Evolutionary conservation across 768 basidiomycete genomes (phyloP), one percentile per base, ranked within the genome.

Genomic region (Serendipita sp.): DNA sequence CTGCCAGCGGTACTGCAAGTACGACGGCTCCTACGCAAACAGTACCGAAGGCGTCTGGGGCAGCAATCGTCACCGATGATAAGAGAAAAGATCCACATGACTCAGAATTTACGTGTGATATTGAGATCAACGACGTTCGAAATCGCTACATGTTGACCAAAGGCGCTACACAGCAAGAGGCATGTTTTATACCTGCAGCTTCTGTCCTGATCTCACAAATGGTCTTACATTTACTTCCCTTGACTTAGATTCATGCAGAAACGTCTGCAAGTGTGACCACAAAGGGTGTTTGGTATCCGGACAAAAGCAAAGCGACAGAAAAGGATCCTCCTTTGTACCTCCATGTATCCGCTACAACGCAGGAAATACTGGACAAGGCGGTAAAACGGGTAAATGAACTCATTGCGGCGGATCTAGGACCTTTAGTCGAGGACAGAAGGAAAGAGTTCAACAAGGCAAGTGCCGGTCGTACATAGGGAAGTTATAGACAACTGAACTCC

Each of bases 211-310:
- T 60, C 3, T 64, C 63, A 55, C 13, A 40, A 40, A 40, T 13
- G 8, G 64, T 69, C 11, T 6, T 33, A 43, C 33, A 10, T 23
- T 44, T 64, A n/a, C 1, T 18, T 8, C n/a, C 37, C 10, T 43
- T 40, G 13, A 34, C 50, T 8, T 71, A 97, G 95, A 90, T 98
- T 68, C 79, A 91, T 66, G 86, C 89, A 64, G 86, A 96, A 55
- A 96, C 95, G 0, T 94, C 94, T 53, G 92, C 91, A 2, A 88
- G 88, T 0, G 86, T 97, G 40, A 85, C 86, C 64, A 97, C 95
- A 29, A 92, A 93, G 76, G 95, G 95, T 23, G 79, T 86, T 3
- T 98, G 95, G 95, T 92, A 96, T 70, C 95, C 95, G 0, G 95
- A 98, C 77, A 80, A 90, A 66, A 77, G 80, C 60, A 95, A 87